phyloP scores from a whole-genome alignment of 768 basidiomycete species.

The Coprinopsis strossmayeri region DNA sequence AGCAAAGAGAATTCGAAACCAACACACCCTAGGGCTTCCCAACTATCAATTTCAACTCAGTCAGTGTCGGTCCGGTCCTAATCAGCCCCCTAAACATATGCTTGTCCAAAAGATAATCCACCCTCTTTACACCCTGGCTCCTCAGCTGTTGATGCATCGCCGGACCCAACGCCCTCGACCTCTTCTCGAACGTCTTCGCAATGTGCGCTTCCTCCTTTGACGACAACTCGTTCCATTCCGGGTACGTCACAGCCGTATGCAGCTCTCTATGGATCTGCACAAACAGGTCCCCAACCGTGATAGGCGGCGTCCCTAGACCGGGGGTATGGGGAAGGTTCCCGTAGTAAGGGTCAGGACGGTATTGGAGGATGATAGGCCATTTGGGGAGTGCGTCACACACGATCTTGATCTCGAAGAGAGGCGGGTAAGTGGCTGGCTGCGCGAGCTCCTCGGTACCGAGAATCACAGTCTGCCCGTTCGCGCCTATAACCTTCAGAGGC shows the following conservation, averaged over 20 bases:
- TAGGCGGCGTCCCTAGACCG: conserved; percentile 25
- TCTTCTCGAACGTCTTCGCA: conserved; percentile 28
- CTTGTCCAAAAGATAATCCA: conserved; percentile 50
- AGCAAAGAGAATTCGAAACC: too few species aligned
- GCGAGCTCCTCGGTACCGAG: conserved; percentile 40
- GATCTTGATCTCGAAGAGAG: conserved; percentile 48
- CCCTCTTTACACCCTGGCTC: conserved; percentile 48
- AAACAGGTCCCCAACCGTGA: conserved; percentile 56
- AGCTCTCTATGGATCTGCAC: conserved; percentile 41
- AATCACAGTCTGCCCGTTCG: conserved; percentile 27
- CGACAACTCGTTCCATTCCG: conserved; percentile 30
- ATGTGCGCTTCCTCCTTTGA: conserved; percentile 24
- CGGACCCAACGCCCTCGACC: conserved; percentile 27
- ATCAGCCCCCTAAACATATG: conserved; percentile 43
- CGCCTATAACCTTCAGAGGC: conserved; percentile 33
- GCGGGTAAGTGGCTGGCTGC: conserved; percentile 51
- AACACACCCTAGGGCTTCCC: too few species aligned
- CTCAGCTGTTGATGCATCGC: conserved; percentile 28
- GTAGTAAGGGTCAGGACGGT: conserved; percentile 17
- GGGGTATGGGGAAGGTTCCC: conserved; percentile 15
- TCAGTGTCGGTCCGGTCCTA: conserved; percentile 31
- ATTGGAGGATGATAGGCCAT: conserved; percentile 57
- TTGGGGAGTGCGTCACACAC: conserved; percentile 46
- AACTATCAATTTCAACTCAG: conserved; percentile 31
- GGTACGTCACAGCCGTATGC: conserved; percentile 35